Conservation (phyloP, 768 basidiomycete genomes). For the Lactarius hengduanensis region DNA sequence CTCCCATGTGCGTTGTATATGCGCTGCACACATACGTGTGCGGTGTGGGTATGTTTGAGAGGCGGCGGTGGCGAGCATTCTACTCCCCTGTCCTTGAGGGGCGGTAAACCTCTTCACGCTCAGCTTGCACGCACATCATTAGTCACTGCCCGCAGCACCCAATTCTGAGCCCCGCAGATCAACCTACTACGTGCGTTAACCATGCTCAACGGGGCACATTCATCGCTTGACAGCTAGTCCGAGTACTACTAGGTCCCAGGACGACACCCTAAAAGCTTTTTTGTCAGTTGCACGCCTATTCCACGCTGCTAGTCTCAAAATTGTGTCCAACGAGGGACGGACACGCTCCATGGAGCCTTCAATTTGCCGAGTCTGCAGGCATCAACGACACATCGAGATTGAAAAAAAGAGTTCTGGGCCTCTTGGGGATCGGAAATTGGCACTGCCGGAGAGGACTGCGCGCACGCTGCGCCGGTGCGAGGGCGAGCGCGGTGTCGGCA, state of each 20-base stretch:
- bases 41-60: not conserved
- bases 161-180: not conserved
- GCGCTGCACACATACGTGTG: not conserved
- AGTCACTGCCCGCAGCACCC: not conserved
- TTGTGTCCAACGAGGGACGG: not conserved
- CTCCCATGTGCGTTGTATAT: not conserved
- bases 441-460: conserved; percentile 1
- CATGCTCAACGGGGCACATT: conserved; percentile 4
- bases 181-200: not conserved
- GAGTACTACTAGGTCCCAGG: not conserved
- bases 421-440: conserved; percentile 7
- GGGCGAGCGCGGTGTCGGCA: conserved; percentile 3
- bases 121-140: not conserved
- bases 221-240: not conserved
- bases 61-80: not conserved
- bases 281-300: not conserved
- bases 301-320: conserved; percentile 5
- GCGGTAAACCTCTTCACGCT: not conserved
- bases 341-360: conserved; percentile 7
- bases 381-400: not conserved
- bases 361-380: conserved; percentile 2
- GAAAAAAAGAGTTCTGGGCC: not conserved
- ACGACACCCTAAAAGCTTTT: not conserved
- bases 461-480: conserved; percentile 11
- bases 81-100: not conserved